Conservation (phyloP, 2,329 filamentous ascomycete species). For the Xylaria sp. region DNA sequence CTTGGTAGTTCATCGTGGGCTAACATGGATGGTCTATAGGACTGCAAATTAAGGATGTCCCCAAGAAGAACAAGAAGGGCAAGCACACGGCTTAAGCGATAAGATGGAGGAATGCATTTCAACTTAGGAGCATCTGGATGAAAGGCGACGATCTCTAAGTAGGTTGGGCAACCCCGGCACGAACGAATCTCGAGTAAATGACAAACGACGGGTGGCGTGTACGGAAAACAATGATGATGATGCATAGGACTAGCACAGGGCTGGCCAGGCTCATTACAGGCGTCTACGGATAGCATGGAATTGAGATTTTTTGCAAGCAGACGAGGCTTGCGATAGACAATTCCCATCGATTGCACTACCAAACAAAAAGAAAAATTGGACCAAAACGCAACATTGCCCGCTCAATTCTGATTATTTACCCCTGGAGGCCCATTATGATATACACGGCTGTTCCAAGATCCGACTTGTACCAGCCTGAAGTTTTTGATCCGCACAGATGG, state of each 20-base stretch:
- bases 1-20: slow-evolving; percentile 20
- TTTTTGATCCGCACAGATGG: not conserved
- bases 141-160: slow-evolving; percentile 32
- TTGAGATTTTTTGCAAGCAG: slow-evolving; percentile 53
- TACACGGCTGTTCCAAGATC: not conserved
- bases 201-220: slow-evolving; percentile 38
- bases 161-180: slow-evolving; percentile 38
- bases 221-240: slow-evolving; percentile 39
- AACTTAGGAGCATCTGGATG: slow-evolving; percentile 29
- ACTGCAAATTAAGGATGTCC: slow-evolving; percentile 65
- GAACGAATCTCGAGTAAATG: slow-evolving; percentile 33
- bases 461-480: not conserved
- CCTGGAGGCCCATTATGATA: not conserved
- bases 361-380: slow-evolving; percentile 37
- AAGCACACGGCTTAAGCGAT: slow-evolving; percentile 54
- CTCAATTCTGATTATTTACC: slow-evolving; percentile 4
- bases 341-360: slow-evolving; percentile 47
- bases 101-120: slow-evolving; percentile 13
- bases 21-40: slow-evolving; percentile 50
- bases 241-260: slow-evolving; percentile 48
- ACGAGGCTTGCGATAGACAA: slow-evolving; percentile 49
- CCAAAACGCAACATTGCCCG: slow-evolving; percentile 26
- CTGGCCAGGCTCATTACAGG: slow-evolving; percentile 58
- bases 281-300: slow-evolving; percentile 68
- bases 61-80: slow-evolving; percentile 65